Percentiles rank a stretch among this genome's conserved stretches.
Conservation (phyloP, 495 filamentous ascomycete genomes). For the Letharia lupina region DNA sequence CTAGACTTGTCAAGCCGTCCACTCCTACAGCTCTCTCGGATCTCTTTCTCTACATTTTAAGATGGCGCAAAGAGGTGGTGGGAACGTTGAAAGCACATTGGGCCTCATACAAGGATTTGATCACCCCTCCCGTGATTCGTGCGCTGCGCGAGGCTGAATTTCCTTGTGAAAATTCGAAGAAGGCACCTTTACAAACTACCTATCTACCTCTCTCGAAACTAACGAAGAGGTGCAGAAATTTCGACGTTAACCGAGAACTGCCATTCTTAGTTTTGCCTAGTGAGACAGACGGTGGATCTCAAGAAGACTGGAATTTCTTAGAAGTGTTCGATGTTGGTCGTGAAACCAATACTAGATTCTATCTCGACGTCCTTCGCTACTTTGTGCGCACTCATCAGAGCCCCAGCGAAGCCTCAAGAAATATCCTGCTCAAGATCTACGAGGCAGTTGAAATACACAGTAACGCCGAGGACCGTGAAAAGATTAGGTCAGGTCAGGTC, state of each 20-base stretch:
- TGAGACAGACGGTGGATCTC: background rate
- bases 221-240: background rate
- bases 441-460: background rate
- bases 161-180: background rate
- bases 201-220: conserved; percentile 2
- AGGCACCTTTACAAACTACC: background rate
- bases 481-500: background rate
- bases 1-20: background rate
- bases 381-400: conserved; percentile 18
- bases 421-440: conserved; percentile 8
- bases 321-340: background rate
- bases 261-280: conserved; percentile 3
- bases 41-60: background rate
- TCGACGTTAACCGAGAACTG: background rate
- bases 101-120: background rate
- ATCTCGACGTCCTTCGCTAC: conserved; percentile 12
- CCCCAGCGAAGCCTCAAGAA: conserved; percentile 3
- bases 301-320: conserved; percentile 5
- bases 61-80: background rate
- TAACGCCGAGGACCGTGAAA: background rate
- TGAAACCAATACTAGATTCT: background rate
- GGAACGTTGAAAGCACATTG: conserved; percentile 10
- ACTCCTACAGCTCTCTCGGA: background rate
- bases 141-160: background rate
- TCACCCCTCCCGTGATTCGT: background rate